Percentiles rank a stretch among this genome's conserved stretches.
Evolutionary conservation across 345 rosid genomes (phyloP).

Genomic region (Salix dunnii): DNA sequence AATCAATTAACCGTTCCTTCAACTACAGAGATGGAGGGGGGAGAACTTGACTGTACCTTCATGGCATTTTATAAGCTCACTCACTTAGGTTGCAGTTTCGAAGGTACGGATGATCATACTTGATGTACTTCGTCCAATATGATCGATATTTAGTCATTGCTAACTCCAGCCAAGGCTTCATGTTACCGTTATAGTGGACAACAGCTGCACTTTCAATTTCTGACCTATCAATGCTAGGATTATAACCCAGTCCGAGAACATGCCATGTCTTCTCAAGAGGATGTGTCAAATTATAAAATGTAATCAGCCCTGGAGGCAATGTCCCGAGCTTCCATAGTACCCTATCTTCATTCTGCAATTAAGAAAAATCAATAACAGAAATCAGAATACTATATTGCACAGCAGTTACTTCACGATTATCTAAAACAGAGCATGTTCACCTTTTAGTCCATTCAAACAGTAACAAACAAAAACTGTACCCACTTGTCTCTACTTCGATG

Average conservation of each 20-base stretch:
- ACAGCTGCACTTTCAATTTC: constrained; percentile 95
- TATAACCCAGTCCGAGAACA: constrained; percentile 93
- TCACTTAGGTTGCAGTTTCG: constrained; percentile 72
- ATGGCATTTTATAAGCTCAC: constrained; percentile 25
- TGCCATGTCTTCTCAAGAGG: constrained; percentile 96
- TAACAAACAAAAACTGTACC: not conserved
- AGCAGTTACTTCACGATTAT: not conserved
- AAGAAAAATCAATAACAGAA: constrained; percentile 1
- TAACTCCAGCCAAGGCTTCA: constrained; percentile 99
- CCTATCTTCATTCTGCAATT: constrained; percentile 83
- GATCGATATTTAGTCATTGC: constrained; percentile 91
- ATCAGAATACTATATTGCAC: constrained; percentile 2
- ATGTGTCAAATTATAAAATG: constrained; percentile 80
- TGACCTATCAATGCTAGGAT: constrained; percentile 71
- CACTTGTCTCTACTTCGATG: not conserved
- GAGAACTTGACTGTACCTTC: constrained; percentile 19
- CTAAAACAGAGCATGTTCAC: not conserved
- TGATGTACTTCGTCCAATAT: constrained; percentile 88
- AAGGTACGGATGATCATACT: constrained; percentile 82
- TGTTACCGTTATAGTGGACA: constrained; percentile 93
- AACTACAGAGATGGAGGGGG: constrained; percentile 5
- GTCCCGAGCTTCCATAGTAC: constrained; percentile 98
- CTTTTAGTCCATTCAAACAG: not conserved
- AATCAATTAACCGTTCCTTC: constrained; percentile 15
- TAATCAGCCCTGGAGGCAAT: constrained; percentile 94